Base-by-base conservation (phyloP, 768 basidiomycete genomes). In the Suillus brevipes region DNA sequence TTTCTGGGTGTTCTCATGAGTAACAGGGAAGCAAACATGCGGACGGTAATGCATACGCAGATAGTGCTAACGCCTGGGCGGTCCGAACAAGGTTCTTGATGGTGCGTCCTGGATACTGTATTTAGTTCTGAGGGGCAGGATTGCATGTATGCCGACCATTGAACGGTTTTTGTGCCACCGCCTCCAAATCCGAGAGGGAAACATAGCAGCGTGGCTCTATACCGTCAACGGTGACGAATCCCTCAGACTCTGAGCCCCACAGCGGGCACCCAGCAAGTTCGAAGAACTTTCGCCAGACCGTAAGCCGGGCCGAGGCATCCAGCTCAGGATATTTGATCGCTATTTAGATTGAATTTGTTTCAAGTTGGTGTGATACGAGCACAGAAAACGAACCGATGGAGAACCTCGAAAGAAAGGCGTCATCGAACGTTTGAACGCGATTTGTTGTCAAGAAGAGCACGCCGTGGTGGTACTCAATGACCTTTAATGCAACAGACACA, bases 401-500 rank as follows among this genome's bases (percentile, higher is more conserved):
- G 69, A 87, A 86, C 62, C 87, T 85, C 20, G 86, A 87, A 60
- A 88, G 81, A 82, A 88, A 89, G 10, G 88, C 88, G 66, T 86
- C 86, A 70, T 89, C 88, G 74, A 89, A 87, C 18, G 40, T 42
- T 59, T 59, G 40, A 31, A 59, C 14, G 1, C 58, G 57, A 59
- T 59, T 86, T 23, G 84, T 85, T 40, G 85, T 86, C 40, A 87
- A 77, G 78, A 87, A 87, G 55, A 87, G 79, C 69, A 87, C 85
- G 6, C 85, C 85, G 42, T 83, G 81, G 73, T 86, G 85, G 72
- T 85, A 87, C 67, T 87, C 85, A 60, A 87, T 79, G 71, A 85
- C 84, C 25, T 84, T 82, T 37, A 86, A 84, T 10, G 87, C 90
- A 20, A 89, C 88, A 3, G 88, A 87, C 5, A 91, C 87, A 83